Evolutionary conservation across 208 protist genomes (phyloP), one percentile per base, ranked within the genome.

Genomic region (Acanthamoeba triangularis): DNA sequence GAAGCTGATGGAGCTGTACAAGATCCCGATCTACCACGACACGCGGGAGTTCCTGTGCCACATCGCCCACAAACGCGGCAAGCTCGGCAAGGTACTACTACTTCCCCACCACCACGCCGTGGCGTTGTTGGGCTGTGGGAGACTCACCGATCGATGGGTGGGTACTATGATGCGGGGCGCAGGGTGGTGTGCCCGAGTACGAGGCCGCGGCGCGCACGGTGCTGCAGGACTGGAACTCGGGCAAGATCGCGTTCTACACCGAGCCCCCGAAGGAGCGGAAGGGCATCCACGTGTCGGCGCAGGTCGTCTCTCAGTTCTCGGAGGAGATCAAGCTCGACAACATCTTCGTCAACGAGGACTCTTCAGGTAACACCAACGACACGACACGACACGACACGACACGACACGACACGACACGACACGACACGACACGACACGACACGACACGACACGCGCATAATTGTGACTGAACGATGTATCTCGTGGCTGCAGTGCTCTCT

Each of bases 231-330:
- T 99, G 99, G 99, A 99, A 99, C 95, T 96, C 98, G 74, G 99
- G 99, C 80, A 98, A 98, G 72, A 99, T 99, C 90, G 97, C 98
- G 47, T 99, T 99, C 97, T 99, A 99, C 97, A 99, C 99, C 7
- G 93, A 98, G 23, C 99, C 99, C 44, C 99, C 99, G 13, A 14
- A 47, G 41, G 92, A 94, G 49, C 18, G 56, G 33, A 37, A 97
- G 35, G 95, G 88, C 61, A 93, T 96, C 52, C 95, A 97, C 44
- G 74, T 96, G 28, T 78, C 92, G 80, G 93, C 90, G 72, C 28
- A 65, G 30, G 28, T 93, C n/a, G 95, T 93, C 10, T 88, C 80
- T 14, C 52, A 52, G 41, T 88, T 52, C 47, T 52, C 47, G n/a
- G 16, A 88, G 52, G 80, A 88, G 80, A 63, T 88, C 47, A 61